Conservation (phyloP, 2,329 filamentous ascomycete genomes). For the Penicillium rolfsii region DNA sequence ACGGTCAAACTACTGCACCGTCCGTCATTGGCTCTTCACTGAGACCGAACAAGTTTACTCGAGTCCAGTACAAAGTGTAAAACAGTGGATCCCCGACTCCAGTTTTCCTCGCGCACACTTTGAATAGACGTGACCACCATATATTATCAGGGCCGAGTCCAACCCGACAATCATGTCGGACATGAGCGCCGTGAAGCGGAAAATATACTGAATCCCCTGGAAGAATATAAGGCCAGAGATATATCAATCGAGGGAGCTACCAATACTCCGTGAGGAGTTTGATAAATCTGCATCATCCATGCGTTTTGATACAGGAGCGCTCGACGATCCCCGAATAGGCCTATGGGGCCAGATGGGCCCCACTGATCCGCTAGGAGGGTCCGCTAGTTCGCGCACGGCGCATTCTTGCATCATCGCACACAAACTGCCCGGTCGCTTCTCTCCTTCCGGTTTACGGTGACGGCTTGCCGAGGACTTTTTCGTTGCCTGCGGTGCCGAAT, state of each 20-base stretch:
- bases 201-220: not conserved
- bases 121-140: not conserved
- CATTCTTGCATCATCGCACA: constrained; percentile 24
- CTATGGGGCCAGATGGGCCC: constrained; percentile 7
- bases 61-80: not conserved
- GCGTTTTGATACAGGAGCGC: not conserved
- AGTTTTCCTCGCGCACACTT: too few relatives aligned
- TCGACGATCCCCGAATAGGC: constrained; percentile 4
- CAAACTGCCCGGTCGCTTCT: not conserved
- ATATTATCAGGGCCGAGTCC: not conserved
- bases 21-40: not conserved
- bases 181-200: not conserved
- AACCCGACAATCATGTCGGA: not conserved
- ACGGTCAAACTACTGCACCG: too few relatives aligned
- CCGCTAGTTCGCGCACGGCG: constrained; percentile 19
- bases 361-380: constrained; percentile 18
- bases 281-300: not conserved
- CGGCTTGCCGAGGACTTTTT: constrained; percentile 15
- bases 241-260: not conserved
- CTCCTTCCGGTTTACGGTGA: constrained; percentile 17
- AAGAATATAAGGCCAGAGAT: too few relatives aligned
- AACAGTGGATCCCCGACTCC: not conserved
- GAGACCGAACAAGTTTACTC: not conserved
- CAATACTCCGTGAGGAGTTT: too few relatives aligned
- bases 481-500: not conserved